phyloP scores from a whole-genome alignment of 768 basidiomycete species.

The Mycena haematopus region DNA sequence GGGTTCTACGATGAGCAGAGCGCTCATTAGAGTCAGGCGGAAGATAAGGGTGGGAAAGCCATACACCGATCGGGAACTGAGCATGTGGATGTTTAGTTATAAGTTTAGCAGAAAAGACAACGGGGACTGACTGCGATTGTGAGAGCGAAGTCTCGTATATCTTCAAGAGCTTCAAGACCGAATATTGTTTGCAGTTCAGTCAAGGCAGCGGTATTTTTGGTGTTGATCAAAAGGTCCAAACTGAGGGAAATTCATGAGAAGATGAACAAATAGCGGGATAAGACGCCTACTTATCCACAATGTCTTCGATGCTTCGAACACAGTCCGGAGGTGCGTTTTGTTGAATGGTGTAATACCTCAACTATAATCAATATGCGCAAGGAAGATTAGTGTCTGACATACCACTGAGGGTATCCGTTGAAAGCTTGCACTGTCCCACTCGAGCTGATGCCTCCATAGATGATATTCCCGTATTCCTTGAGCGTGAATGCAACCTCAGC shows the following conservation, averaged over 20 bases:
- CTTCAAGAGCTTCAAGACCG: slow-evolving; percentile 20
- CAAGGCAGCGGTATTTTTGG: slow-evolving; percentile 15
- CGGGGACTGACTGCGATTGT: slow-evolving; percentile 16
- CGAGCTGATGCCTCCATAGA: slow-evolving; percentile 25
- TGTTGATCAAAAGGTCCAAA: slow-evolving; percentile 23
- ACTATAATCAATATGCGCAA: slow-evolving; percentile 1
- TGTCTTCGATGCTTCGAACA: slow-evolving; percentile 19
- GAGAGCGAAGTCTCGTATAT: slow-evolving; percentile 19
- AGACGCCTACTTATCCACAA: slow-evolving; percentile 22
- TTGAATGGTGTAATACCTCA: slow-evolving; percentile 26
- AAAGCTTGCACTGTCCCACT: slow-evolving; percentile 21
- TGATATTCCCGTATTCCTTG: slow-evolving; percentile 18
- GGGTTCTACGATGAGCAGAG: slow-evolving; percentile 16
- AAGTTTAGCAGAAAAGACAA: slow-evolving; percentile 17
- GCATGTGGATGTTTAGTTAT: slow-evolving; percentile 16
- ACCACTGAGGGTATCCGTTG: slow-evolving; percentile 23
- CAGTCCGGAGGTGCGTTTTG: slow-evolving; percentile 22
- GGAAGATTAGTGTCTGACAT: not conserved
- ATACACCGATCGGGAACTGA: slow-evolving; percentile 25
- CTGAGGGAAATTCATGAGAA: slow-evolving; percentile 6
- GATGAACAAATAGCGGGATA: not conserved
- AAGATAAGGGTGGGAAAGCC: slow-evolving; percentile 19
- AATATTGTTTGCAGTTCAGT: slow-evolving; percentile 18
- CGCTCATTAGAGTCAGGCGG: not conserved
- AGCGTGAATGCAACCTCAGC: slow-evolving; percentile 22